Percentiles rank a stretch among this genome's conserved stretches.
phyloP scores from a whole-genome alignment of 1,284 basidiomycete species.

The Coniferiporia weirii region DNA sequence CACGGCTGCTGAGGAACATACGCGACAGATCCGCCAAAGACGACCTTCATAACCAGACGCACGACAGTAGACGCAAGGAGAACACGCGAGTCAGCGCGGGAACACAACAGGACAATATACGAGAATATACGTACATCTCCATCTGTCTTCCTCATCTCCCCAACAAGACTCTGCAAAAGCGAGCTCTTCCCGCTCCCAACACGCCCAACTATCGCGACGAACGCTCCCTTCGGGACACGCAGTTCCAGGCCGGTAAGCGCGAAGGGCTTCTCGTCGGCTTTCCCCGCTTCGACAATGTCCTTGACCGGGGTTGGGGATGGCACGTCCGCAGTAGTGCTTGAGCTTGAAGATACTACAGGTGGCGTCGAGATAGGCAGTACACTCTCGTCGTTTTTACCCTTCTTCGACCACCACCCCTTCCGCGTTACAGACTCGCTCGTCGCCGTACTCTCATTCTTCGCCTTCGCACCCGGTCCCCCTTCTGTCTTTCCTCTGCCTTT shows the following conservation, averaged over 20 bases:
- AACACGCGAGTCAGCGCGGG: neutral
- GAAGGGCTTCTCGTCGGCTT: constrained; percentile 52
- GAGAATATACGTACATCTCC: constrained; percentile 41
- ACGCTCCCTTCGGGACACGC: constrained; percentile 53
- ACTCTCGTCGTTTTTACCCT: neutral
- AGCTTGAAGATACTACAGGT: neutral
- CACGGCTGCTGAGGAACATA: constrained; percentile 78
- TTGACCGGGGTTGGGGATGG: neutral
- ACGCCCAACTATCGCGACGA: constrained; percentile 68
- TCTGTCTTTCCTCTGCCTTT: constrained; percentile 1
- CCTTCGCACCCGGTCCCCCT: constrained; percentile 8
- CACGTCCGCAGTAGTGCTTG: neutral
- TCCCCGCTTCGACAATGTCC: constrained; percentile 10
- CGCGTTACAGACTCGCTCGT: neutral
- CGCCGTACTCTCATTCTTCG: constrained; percentile 2
- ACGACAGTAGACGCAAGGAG: neutral
- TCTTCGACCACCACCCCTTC: constrained; percentile 1
- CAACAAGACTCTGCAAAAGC: constrained; percentile 65
- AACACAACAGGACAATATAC: neutral
- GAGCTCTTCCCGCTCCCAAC: constrained; percentile 76
- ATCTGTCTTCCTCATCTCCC: constrained; percentile 67
- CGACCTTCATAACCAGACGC: neutral
- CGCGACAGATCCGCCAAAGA: constrained; percentile 58
- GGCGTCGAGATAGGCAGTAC: neutral
- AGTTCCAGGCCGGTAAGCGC: constrained; percentile 53